phyloP scores from a whole-genome alignment of 768 basidiomycete species.

The Calvatia gigantea region DNA sequence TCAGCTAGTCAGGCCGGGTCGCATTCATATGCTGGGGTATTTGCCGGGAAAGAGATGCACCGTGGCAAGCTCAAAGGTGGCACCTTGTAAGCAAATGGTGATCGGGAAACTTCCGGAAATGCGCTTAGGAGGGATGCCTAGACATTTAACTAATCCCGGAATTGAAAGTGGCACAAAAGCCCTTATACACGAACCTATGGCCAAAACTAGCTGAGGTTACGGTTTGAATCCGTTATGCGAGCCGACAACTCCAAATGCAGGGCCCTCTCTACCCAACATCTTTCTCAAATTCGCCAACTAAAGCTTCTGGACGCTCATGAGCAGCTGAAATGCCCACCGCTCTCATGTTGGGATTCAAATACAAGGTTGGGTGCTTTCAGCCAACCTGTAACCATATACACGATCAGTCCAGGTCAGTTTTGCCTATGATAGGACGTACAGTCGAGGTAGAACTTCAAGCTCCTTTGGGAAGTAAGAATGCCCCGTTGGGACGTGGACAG shows the following conservation, averaged over 20 bases:
- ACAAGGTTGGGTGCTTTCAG: conserved; percentile 32
- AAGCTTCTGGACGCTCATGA: conserved; percentile 41
- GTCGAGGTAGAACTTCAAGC: conserved; percentile 25
- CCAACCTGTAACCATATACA: conserved; percentile 41
- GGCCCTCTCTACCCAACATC: conserved; percentile 54
- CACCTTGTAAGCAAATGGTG: too few species aligned
- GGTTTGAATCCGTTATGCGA: conserved; percentile 36
- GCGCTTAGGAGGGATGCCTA: too few species aligned
- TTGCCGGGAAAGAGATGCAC: too few species aligned
- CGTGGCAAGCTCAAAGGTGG: too few species aligned
- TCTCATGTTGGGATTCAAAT: conserved; percentile 43
- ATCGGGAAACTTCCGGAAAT: too few species aligned
- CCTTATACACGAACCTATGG: too few species aligned
- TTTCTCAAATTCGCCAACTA: conserved; percentile 48
- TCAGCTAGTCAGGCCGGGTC: too few species aligned
- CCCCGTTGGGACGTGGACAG: conserved; percentile 41
- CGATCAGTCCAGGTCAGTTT: neutral
- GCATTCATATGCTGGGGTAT: too few species aligned
- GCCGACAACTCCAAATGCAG: conserved; percentile 43
- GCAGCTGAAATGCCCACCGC: conserved; percentile 62
- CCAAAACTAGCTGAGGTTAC: too few species aligned
- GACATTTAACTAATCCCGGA: too few species aligned
- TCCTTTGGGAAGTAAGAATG: conserved; percentile 53
- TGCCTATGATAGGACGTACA: conserved; percentile 20
- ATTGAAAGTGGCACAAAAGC: too few species aligned